Base-by-base conservation (phyloP, 352 stramenopile species). In the Pythium sukuiense region DNA sequence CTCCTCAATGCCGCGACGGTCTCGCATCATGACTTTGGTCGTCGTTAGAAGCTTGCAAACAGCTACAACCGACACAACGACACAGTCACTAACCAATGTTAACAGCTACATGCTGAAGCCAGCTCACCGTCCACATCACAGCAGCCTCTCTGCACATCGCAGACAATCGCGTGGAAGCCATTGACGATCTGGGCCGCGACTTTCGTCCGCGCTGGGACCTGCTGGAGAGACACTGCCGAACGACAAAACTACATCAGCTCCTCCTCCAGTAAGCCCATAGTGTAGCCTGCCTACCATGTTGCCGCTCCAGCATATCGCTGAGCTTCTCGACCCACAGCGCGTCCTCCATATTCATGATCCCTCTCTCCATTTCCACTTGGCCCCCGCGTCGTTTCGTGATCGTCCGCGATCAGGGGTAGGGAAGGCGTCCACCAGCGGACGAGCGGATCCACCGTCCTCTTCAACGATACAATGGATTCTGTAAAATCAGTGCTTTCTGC, bases 1-100 rank as follows among this genome's bases (percentile, higher is more conserved):
- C n/a, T 54, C 53, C 11, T 88, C 65, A 39, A 92, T 89, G 46
- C 80, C 83, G 4, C 79, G 75, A 7, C 80, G 79, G 32, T 92
- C 79, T 18, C 83, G 79, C 81, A 92, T 89, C 12, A 89, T 69
- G n/a, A 86, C 69, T 60, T 83, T 85, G 61, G 73, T 86, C 6
- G 71, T 55, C 16, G 53, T 59, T 11, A 92, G 59, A 35, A 92
- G 71, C 46, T 56, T 46, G 20, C 32, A 27, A 13, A 54, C 60
- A 16, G 61, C 70, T 72, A 61, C 43, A 2, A 30, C 24, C 39
- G 6, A 48, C 14, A 43, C 35, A 16, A 3, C 12, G 35, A 43
- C 14, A 24, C 39, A 48, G 8, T 35, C 32, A 5, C 32, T 35
- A 35, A 9, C 32, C 5, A 9, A 9, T 1, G 32, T 24, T 24